A percentile compares a stretch with the other conserved stretches of the same genome.
phyloP scores from a whole-genome alignment of 352 stramenopile species.

The Aphanomyces invadans region DNA sequence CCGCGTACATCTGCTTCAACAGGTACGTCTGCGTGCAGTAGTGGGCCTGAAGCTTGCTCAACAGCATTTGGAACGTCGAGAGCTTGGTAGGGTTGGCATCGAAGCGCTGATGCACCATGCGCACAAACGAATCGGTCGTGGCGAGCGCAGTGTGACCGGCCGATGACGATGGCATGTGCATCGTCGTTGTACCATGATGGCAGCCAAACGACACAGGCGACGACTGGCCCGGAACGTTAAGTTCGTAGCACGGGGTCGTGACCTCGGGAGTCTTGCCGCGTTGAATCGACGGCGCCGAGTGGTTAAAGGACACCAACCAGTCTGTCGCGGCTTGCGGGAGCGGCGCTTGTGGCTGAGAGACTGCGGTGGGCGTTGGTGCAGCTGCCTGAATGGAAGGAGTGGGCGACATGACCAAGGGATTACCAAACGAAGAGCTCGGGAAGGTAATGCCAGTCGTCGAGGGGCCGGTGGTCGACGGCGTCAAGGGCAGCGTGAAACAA shows the following conservation, averaged over 20 bases:
- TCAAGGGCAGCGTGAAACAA: not conserved
- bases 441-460: not conserved
- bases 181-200: not conserved
- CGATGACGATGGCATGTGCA: not conserved
- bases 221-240: not conserved
- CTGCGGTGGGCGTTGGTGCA: not conserved
- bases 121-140: not conserved
- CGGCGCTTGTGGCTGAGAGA: not conserved
- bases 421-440: no score
- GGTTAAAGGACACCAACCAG: not conserved
- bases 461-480: not conserved
- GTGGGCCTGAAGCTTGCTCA: not conserved
- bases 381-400: not conserved
- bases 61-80: not conserved
- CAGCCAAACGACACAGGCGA: not conserved
- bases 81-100: not conserved
- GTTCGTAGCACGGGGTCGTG: not conserved
- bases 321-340: not conserved
- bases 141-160: not conserved
- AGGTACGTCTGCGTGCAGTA: not conserved
- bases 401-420: no score
- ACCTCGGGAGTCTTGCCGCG: not conserved
- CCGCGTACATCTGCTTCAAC: not conserved
- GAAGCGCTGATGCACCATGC: not conserved
- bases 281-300: not conserved